Conservation (phyloP, 495 filamentous ascomycete genomes). For the Durotheca rogersii region DNA sequence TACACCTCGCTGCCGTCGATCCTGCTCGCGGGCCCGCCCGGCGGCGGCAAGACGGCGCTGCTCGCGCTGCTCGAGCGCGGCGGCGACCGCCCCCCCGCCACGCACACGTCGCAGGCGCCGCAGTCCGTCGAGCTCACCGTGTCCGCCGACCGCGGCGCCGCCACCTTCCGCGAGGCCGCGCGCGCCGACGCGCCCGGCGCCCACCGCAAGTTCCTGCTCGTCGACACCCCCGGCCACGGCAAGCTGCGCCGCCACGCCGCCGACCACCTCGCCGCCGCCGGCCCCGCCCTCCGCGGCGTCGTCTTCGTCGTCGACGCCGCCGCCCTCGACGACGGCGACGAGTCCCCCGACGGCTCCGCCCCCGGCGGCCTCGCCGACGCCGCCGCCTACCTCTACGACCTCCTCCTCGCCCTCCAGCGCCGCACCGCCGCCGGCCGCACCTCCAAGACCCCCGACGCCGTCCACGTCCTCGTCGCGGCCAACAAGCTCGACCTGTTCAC, state of each 20-base stretch:
- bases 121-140: constrained; percentile 70
- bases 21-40: constrained; percentile 80
- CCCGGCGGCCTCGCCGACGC: constrained; percentile 41
- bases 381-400: constrained; percentile 73
- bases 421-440: constrained; percentile 59
- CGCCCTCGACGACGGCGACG: constrained; percentile 49
- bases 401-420: constrained; percentile 78
- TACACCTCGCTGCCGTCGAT: constrained; percentile 75
- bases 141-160: constrained; percentile 59
- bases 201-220: constrained; percentile 70
- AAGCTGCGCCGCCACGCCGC: constrained; percentile 74
- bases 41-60: constrained; percentile 85
- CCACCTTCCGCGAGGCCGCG: constrained; percentile 61
- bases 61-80: constrained; percentile 64
- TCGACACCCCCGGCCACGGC: constrained; percentile 92
- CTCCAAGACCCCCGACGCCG: constrained; percentile 58
- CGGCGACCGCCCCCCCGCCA: constrained; percentile 44
- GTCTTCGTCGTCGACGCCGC: constrained; percentile 89
- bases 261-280: constrained; percentile 52
- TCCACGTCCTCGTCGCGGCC: constrained; percentile 80
- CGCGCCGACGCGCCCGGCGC: constrained; percentile 40
- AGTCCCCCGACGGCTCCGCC: constrained; percentile 37
- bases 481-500: constrained; percentile 98
- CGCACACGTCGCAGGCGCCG: constrained; percentile 81
- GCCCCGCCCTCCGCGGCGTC: constrained; percentile 44